Evolutionary conservation across 2,329 filamentous ascomycete species (phyloP), one percentile per base, ranked within the genome.

Genomic region (Ophiocordyceps camponoti-floridani): DNA sequence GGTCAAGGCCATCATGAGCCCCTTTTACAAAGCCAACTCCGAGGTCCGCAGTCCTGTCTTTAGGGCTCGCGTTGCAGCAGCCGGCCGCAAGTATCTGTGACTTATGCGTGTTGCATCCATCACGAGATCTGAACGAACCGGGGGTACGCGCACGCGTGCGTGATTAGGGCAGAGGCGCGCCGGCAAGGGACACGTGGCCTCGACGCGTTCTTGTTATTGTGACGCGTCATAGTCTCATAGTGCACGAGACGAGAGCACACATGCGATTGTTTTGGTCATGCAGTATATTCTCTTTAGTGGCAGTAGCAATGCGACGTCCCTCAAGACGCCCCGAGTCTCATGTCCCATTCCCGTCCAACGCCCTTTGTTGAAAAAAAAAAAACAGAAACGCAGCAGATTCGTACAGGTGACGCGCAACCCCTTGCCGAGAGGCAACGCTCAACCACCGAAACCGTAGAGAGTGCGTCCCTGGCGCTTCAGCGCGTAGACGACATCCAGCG

Each of bases 1-100:
- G 81, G 77, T 94, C 51, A 98, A 98, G 72, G 84, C 88, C 12
- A 79, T 88, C 47, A 96, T 98, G 91, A 96, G 79, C 58, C 91
- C 91, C 0, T 98, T 98, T 61, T 96, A 95, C 67, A 72, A 74
- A 45, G 77, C 82, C 45, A 89, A 94, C 51, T 83, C 83, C 71
- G 80, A 84, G 53, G 79, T 98, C 44, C 78, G 73, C 57, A 96
- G 88, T 62, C 83, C 86, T 0, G 75, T 95, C 1, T 98, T 98
- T 60, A 73, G 84, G 52, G 69, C 75, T 46, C 76, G 84, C 56
- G 87, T 98, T 18, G 79, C 77, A 1, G 85, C 85, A 2, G 89
- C 89, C 1, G 91, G 87, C 52, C 86, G 85, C 65, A 98, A 96
- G 63, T 95, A 91, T 65, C 62, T 95, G 47, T 94, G 41, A 47